Percentiles rank a stretch among this genome's conserved stretches.
These are phyloP conservation scores for Leccinum uliginosum DNA, from an alignment of 768 basidiomycete genomes.

Conservation along the genomic window DNA sequence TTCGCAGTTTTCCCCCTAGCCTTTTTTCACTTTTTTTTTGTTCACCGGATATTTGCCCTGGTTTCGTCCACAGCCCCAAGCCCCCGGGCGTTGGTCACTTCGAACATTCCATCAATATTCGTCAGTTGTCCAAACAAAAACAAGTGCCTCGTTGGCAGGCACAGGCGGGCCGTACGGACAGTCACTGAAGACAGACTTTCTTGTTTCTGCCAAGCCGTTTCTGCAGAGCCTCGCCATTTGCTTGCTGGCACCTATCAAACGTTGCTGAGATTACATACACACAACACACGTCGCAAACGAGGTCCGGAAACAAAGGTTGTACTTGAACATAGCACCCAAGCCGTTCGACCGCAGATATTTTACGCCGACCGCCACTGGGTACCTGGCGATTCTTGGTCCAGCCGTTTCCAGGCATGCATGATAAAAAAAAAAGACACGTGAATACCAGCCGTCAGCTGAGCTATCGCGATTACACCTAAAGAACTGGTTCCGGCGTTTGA, in stretches of 20 bases:
- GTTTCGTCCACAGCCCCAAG: slow-evolving; percentile 13
- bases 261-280: slow-evolving; percentile 25
- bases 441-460: slow-evolving; percentile 19
- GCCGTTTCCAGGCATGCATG: slow-evolving; percentile 32
- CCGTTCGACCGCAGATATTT: slow-evolving; percentile 27
- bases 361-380: slow-evolving; percentile 34
- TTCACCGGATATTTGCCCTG: slow-evolving; percentile 6
- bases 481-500: slow-evolving; percentile 34
- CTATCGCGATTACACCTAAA: slow-evolving; percentile 25
- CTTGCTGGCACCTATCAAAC: slow-evolving; percentile 20
- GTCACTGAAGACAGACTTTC: slow-evolving; percentile 7
- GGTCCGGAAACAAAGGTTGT: slow-evolving; percentile 10
- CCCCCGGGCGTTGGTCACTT: slow-evolving; percentile 11
- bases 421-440: slow-evolving; percentile 13
- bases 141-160: slow-evolving; percentile 14
- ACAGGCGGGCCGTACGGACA: slow-evolving; percentile 8
- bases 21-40: slow-evolving; percentile 8
- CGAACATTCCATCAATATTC: slow-evolving; percentile 8
- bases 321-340: slow-evolving; percentile 22
- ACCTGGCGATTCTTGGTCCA: slow-evolving; percentile 30
- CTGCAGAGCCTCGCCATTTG: slow-evolving; percentile 18
- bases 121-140: slow-evolving; percentile 9
- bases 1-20: slow-evolving; percentile 12
- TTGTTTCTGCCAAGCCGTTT: slow-evolving; percentile 16
- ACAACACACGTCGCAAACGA: slow-evolving; percentile 17